phyloP scores from a whole-genome alignment of 192 early-diverging fungal genomes.

The Coemansia sp. region DNA sequence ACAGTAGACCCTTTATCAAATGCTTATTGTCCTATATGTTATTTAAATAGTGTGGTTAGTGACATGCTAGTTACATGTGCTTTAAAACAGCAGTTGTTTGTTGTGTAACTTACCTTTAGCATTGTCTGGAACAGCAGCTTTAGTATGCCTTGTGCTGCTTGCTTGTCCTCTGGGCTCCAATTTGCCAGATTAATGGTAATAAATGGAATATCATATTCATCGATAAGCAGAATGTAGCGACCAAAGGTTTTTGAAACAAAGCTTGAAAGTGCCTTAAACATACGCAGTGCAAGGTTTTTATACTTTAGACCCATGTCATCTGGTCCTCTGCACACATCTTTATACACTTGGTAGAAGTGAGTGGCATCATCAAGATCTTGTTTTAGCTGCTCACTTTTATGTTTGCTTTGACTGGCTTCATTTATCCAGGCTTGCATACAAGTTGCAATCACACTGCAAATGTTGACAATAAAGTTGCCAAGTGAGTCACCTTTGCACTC shows the following conservation, averaged over 20 bases:
- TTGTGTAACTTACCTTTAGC: conserved; percentile 26
- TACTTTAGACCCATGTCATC: neutral
- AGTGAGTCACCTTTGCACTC: conserved; percentile 13
- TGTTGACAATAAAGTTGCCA: conserved; percentile 11
- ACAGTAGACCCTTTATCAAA: conserved; percentile 26
- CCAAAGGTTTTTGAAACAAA: conserved; percentile 20
- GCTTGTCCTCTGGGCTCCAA: conserved; percentile 16
- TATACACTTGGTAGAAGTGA: neutral
- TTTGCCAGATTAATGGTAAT: conserved; percentile 23
- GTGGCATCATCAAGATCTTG: too few relatives aligned
- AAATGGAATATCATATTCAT: conserved; percentile 50
- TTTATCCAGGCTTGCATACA: conserved; percentile 1
- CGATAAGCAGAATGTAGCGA: conserved; percentile 35
- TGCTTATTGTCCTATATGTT: conserved; percentile 24
- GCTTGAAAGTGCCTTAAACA: conserved; percentile 16
- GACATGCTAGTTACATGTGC: neutral
- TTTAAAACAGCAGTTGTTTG: too few relatives aligned
- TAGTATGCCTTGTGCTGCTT: conserved; percentile 10
- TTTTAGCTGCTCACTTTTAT: neutral
- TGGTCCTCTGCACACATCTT: neutral
- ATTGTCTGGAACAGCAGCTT: conserved; percentile 31
- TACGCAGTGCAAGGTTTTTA: neutral
- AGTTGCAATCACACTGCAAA: conserved; percentile 1
- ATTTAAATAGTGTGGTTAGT: neutral
- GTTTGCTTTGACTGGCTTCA: neutral